Evolutionary conservation across 768 basidiomycete genomes (phyloP), one percentile per base, ranked within the genome.

Genomic region (Agaricus blazei): DNA sequence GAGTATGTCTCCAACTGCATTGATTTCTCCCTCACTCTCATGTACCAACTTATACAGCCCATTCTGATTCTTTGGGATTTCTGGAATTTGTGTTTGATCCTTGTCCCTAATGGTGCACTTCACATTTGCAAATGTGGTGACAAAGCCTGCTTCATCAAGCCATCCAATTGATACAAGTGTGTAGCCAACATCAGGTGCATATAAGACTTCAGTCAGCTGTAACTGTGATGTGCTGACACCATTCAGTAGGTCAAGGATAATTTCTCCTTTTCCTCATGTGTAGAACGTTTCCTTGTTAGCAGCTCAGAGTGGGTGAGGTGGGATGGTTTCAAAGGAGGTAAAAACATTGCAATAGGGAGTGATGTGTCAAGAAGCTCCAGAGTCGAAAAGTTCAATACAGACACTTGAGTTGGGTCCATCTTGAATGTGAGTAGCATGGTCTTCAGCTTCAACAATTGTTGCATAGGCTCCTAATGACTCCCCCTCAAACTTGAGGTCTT

Each of bases 161-260:
- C 38, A 28, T 8, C 41, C 31, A 14, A 57, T 43, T 2, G 48
- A 57, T 24, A 59, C 46, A 28, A 76, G 64, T 9, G 70, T 75
- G 54, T 71, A 72, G 2, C 70, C 67, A 5, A 73, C 65, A 24
- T 72, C 68, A 0, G 69, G 73, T 7, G 72, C 66, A 52, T 74
- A 73, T 4, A 75, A 59, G n/a, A 74, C 71, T 36, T 73, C 62
- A 1, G 60, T 67, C 12, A 75, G 61, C 3, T 51, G 50, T 3
- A 73, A 47, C 19, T 64, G 11, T 3, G 43, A 29, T 2, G 5
- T 14, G 9, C 2, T n/a, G 15, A 40, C 37, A 1, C 71, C 69
- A 59, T 72, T 66, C 12, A 72, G 72, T 38, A 74, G 54, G 29
- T 69, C 60, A 8, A 74, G 0, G 31, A 31, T 31, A 9, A 31